Evolutionary conservation across 805 yeast species (phyloP).

Genomic region (Nakazawaea populi): DNA sequence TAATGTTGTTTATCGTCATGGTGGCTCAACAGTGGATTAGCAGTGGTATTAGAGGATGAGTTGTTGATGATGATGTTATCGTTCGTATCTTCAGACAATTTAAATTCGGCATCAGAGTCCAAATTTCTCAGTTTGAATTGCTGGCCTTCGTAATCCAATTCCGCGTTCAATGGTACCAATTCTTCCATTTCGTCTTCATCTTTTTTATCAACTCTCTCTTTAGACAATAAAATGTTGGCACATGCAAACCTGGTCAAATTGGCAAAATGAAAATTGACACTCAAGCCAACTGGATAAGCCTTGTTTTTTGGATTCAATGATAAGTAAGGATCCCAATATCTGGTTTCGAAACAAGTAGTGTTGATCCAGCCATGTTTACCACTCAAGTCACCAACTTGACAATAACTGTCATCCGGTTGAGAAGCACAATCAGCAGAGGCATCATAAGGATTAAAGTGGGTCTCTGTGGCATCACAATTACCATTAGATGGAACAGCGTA

Average conservation of each 20-base stretch:
- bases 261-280: constrained; percentile 52
- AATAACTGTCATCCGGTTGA: constrained; percentile 44
- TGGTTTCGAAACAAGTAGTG: constrained; percentile 61
- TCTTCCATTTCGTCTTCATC: constrained; percentile 10
- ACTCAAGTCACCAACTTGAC: constrained; percentile 71
- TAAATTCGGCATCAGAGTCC: background rate
- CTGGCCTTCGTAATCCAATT: background rate
- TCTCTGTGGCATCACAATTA: constrained; percentile 49
- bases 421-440: constrained; percentile 49
- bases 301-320: constrained; percentile 52
- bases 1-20: background rate
- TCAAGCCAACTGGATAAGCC: constrained; percentile 53
- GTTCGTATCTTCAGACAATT: background rate
- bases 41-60: background rate
- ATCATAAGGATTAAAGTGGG: constrained; percentile 58
- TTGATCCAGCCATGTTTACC: constrained; percentile 75
- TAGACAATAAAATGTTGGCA: constrained; percentile 43
- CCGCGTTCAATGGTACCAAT: constrained; percentile 1
- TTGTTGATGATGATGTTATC: background rate
- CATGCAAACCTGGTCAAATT: constrained; percentile 56
- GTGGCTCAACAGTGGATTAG: background rate
- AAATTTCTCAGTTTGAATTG: background rate
- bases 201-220: constrained; percentile 17
- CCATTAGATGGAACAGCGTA: constrained; percentile 43
- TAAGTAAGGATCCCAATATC: constrained; percentile 58